A percentile compares a stretch with the other conserved stretches of the same genome.
Conservation (phyloP, 1,139 yeast species). For the Groenewaldozyma sp. region DNA sequence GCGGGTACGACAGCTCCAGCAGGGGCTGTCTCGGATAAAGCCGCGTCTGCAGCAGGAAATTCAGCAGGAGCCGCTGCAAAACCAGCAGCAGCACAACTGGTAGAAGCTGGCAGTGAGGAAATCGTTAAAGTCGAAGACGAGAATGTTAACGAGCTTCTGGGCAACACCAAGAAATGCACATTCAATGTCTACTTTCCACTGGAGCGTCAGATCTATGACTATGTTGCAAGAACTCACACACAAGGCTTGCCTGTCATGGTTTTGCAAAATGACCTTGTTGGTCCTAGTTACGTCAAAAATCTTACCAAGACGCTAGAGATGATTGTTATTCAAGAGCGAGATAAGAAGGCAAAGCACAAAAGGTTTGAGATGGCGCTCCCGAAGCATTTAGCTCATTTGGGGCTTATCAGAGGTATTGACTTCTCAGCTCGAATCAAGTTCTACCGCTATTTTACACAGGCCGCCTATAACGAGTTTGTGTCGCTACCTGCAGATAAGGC, state of each 20-base stretch:
- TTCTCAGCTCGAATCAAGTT: slow-evolving; percentile 66
- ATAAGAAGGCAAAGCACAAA: slow-evolving; percentile 30
- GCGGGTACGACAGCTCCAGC: slow-evolving; percentile 19
- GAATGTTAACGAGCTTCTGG: background rate
- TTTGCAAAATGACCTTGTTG: slow-evolving; percentile 42
- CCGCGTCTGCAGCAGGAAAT: slow-evolving; percentile 1
- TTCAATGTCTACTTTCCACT: slow-evolving; percentile 53
- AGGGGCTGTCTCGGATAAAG: background rate
- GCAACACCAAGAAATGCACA: background rate
- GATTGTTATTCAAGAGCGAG: slow-evolving; percentile 23
- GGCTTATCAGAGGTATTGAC: slow-evolving; percentile 57
- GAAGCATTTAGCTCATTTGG: slow-evolving; percentile 29
- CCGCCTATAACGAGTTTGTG: slow-evolving; percentile 30
- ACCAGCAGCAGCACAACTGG: too few relatives aligned
- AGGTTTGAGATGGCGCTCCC: slow-evolving; percentile 17
- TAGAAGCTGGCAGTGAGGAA: slow-evolving; percentile 19
- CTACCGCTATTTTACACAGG: slow-evolving; percentile 53
- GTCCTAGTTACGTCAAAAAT: slow-evolving; percentile 43
- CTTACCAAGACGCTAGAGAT: slow-evolving; percentile 43
- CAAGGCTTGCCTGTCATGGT: slow-evolving; percentile 53
- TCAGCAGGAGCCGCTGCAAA: too few relatives aligned
- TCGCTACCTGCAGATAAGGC: slow-evolving; percentile 18
- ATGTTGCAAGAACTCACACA: slow-evolving; percentile 33
- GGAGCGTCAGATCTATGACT: slow-evolving; percentile 50
- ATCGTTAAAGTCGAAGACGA: background rate